These are phyloP conservation scores for Calonectria pseudoreteaudii DNA, from an alignment of 2,329 filamentous ascomycete species.

Conservation along the genomic window DNA sequence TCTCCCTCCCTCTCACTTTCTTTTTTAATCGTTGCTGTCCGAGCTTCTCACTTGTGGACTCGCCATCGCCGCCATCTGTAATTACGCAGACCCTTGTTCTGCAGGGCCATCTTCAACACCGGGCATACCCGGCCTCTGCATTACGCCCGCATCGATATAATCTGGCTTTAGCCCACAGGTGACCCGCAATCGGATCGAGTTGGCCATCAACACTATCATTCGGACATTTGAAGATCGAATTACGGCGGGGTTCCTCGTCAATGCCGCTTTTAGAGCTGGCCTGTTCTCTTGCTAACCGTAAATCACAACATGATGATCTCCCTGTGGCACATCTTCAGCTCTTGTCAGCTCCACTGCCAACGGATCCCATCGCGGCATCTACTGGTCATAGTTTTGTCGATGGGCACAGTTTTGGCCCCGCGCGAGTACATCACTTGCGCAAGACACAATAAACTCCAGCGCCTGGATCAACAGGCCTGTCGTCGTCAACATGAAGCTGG, in stretches of 20 bases:
- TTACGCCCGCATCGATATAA: neutral
- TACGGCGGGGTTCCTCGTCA: neutral
- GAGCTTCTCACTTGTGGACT: neutral
- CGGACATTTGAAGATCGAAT: constrained; percentile 3
- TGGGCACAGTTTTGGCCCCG: neutral
- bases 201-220: neutral
- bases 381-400: neutral
- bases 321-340: neutral
- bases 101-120: neutral
- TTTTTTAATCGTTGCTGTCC: too few relatives aligned
- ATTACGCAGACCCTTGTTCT: neutral
- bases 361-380: neutral
- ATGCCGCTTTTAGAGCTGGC: neutral
- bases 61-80: neutral
- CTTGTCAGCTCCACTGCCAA: neutral
- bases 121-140: neutral
- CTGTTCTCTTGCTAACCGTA: neutral
- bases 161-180: neutral
- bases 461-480: neutral
- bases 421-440: neutral
- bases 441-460: neutral
- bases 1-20: too few relatives aligned
- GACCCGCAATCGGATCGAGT: neutral
- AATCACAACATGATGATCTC: neutral
- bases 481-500: neutral